Base-by-base conservation (phyloP, 2,329 filamentous ascomycete species). In the Hypomyces perniciosus region DNA sequence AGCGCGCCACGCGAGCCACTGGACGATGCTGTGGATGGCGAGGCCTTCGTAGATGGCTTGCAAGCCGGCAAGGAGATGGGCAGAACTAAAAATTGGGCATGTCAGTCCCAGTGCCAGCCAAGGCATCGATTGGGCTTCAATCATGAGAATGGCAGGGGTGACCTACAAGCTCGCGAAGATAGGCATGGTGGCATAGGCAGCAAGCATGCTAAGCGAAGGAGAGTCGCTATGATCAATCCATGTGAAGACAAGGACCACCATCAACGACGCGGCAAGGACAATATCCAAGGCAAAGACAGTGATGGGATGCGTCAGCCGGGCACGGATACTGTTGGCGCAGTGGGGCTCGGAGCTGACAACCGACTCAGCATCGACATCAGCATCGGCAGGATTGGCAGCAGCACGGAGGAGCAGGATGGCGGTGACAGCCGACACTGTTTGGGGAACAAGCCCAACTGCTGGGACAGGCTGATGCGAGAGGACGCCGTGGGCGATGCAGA, bases 151-250 rank as follows among this genome's bases (percentile, higher is more conserved):
- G 20, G 10, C 8, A 29, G 8, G 37, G 13, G 20, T 28, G 12
- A 57, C 67, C 55, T 61, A 73, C 72, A 72, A 71, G 56, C 67
- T 72, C 33, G 67, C 50, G 29, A 73, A 56, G 40, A 73, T 60
- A 35, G 71, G 71, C 13, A 74, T 64, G 3, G 71, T 73, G 8
- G 65, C 65, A 55, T 73, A 74, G 9, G 71, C 66, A 35, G 69
- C 69, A 31, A 74, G 61, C 69, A 72, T 72, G 38, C 63, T 66
- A 44, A 71, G 53, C 47, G 65, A 61, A 3, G 65, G 58, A 29
- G 61, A 59, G 8, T 51, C 44, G 6, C 58, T 53, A 12, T 59
- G 59, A 33, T 56, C 54, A 37, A 66, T 65, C 69, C 70, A 74
- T 1, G 70, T 72, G 34, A 70, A 69, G 26, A 72, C 66, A 46